Conservation (phyloP, 2,329 filamentous ascomycete genomes). For the Neopestalotiopsis sp. region DNA sequence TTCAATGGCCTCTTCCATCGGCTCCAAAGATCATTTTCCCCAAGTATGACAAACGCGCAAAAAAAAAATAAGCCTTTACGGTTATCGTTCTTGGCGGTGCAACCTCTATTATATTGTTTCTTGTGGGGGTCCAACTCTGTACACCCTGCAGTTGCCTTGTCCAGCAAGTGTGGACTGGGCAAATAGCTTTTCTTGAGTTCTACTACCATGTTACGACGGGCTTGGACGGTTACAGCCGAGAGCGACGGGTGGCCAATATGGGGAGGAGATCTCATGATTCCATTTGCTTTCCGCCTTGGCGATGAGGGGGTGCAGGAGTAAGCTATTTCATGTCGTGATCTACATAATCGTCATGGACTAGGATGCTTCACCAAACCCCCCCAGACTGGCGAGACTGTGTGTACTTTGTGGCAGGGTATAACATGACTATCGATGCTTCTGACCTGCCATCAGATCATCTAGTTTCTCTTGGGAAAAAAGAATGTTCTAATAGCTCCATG, state of each 20-base stretch:
- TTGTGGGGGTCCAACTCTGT: background rate
- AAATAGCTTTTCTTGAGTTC: background rate
- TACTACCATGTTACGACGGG: too few relatives aligned
- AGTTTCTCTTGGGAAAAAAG: too few relatives aligned
- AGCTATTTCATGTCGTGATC: background rate
- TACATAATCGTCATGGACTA: background rate
- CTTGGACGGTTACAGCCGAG: background rate
- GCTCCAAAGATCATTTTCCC: background rate
- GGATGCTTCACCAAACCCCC: background rate
- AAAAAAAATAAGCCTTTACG: background rate
- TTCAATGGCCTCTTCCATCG: background rate
- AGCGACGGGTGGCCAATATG: background rate
- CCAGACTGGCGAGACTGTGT: background rate
- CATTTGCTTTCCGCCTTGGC: background rate
- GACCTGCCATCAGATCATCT: background rate
- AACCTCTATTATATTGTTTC: background rate
- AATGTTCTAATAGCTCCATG: too few relatives aligned
- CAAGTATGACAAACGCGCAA: background rate
- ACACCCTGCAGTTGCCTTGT: background rate
- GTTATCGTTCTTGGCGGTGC: background rate
- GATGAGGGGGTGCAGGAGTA: background rate
- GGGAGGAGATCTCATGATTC: slow-evolving; percentile 1
- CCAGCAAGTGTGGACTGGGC: background rate
- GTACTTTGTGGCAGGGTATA: background rate
- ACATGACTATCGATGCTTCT: background rate